Conservation (phyloP, 495 filamentous ascomycete species). For the Aspergillus baeticus region DNA sequence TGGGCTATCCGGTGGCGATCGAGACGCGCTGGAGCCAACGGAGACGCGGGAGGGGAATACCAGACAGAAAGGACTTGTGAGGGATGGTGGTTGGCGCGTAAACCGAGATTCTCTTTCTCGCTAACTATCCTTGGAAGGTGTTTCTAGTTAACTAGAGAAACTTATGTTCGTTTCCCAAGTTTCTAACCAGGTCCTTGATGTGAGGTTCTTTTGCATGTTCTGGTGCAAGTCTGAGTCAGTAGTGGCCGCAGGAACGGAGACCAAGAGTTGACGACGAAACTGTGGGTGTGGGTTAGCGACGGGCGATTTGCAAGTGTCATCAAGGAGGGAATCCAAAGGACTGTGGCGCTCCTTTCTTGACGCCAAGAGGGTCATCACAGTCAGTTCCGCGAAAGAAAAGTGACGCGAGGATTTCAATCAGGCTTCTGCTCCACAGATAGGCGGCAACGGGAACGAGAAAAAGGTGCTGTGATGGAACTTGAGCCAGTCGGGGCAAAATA, state of each 20-base stretch:
- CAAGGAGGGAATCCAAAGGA: conserved; percentile 7
- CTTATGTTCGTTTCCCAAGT: not conserved
- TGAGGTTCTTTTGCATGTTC: not conserved
- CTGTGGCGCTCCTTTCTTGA: conserved; percentile 16
- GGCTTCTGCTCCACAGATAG: conserved; percentile 9
- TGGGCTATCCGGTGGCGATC: conserved; percentile 20
- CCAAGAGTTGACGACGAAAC: conserved; percentile 1
- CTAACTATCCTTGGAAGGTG: conserved; percentile 3
- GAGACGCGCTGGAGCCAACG: conserved; percentile 18
- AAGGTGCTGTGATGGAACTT: conserved; percentile 1
- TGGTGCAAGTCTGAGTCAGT: not conserved
- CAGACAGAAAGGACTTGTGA: not conserved
- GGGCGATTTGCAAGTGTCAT: conserved; percentile 3
- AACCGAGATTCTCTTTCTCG: not conserved
- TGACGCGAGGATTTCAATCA: conserved; percentile 19
- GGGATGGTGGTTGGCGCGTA: not conserved
- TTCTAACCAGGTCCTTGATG: not conserved
- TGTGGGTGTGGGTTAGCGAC: conserved; percentile 10
- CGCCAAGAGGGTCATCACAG: conserved; percentile 20
- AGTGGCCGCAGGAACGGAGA: not conserved
- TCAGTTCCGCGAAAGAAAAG: conserved; percentile 11
- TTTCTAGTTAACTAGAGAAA: not conserved
- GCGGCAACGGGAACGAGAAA: not conserved
- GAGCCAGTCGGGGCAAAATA: conserved; percentile 11
- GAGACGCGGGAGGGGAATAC: conserved; percentile 9